Percentiles rank a stretch among this genome's conserved stretches.
phyloP scores from a whole-genome alignment of 192 early-diverging fungal genomes.

The Endogone sp. region DNA sequence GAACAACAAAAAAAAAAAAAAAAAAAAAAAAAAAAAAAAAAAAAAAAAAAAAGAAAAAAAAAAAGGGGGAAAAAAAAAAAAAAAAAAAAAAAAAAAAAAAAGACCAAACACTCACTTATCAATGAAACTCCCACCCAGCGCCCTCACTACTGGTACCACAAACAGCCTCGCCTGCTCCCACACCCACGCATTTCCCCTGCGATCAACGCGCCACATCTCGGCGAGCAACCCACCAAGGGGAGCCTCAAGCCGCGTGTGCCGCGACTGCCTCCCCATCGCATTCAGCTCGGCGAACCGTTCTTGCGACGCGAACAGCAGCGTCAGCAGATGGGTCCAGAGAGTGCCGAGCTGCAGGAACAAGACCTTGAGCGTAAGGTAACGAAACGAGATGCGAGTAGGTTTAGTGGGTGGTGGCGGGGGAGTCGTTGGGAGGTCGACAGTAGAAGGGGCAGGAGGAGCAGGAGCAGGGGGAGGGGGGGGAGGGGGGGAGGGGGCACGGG shows the following conservation, averaged over 20 bases:
- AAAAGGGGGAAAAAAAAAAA: too few species aligned
- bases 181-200: slow-evolving; percentile 21
- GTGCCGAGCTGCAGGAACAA: slow-evolving; percentile 16
- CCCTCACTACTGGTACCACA: slow-evolving; percentile 38
- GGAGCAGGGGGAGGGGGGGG: background rate
- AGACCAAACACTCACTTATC: slow-evolving; percentile 34
- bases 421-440: background rate
- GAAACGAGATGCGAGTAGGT: slow-evolving; percentile 15
- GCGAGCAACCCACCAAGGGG: slow-evolving; percentile 25
- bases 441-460: background rate
- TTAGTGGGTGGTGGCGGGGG: slow-evolving; percentile 4
- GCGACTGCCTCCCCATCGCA: slow-evolving; percentile 30
- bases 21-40: too few species aligned
- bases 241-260: slow-evolving; percentile 23
- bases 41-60: too few species aligned
- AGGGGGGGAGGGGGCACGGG: too few species aligned
- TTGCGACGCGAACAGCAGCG: slow-evolving; percentile 24
- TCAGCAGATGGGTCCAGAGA: slow-evolving; percentile 16
- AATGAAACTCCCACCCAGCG: slow-evolving; percentile 38
- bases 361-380: slow-evolving; percentile 29
- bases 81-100: background rate
- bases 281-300: slow-evolving; percentile 26
- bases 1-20: too few species aligned
- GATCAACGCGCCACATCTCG: slow-evolving; percentile 29
- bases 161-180: slow-evolving; percentile 48